phyloP scores from a whole-genome alignment of 169 alveolate genomes.

The Neospora caninum region DNA sequence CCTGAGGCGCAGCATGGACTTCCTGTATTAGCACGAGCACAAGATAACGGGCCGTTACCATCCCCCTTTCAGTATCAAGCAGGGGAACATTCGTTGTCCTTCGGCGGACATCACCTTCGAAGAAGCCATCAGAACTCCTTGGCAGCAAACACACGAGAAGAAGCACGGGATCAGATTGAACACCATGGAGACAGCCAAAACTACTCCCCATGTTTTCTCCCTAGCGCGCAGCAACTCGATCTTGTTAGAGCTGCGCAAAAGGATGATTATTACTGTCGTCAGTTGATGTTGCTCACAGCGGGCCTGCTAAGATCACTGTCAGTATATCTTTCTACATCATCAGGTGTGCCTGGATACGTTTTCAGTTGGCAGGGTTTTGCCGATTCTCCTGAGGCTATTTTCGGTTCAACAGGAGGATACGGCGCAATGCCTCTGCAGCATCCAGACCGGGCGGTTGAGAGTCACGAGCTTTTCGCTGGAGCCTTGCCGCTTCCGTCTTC shows the following conservation, averaged over 20 bases:
- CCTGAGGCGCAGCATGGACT: not conserved
- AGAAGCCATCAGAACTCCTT: not conserved
- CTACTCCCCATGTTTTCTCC: not conserved
- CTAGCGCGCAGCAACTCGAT: constrained; percentile 9
- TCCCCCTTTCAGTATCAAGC: not conserved
- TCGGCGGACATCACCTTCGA: not conserved
- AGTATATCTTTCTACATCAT: not conserved
- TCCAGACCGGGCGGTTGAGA: not conserved
- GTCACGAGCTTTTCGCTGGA: not conserved
- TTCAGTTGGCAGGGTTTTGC: not conserved
- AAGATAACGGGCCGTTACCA: too few species aligned
- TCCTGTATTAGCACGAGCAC: too few species aligned
- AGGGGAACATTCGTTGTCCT: not conserved
- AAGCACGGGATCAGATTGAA: not conserved
- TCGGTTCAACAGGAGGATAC: not conserved
- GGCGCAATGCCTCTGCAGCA: not conserved
- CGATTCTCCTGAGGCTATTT: not conserved
- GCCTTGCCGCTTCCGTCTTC: not conserved
- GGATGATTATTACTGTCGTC: constrained; percentile 34
- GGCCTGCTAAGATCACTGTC: not conserved
- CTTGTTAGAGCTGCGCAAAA: constrained; percentile 10
- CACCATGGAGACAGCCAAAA: not conserved
- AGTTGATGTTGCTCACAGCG: not conserved
- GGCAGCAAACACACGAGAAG: not conserved
- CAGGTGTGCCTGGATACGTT: not conserved